A percentile compares a stretch with the other conserved stretches of the same genome.
These are phyloP conservation scores for Trametes cinnabarina DNA, from an alignment of 768 basidiomycete genomes.

Conservation along the genomic window DNA sequence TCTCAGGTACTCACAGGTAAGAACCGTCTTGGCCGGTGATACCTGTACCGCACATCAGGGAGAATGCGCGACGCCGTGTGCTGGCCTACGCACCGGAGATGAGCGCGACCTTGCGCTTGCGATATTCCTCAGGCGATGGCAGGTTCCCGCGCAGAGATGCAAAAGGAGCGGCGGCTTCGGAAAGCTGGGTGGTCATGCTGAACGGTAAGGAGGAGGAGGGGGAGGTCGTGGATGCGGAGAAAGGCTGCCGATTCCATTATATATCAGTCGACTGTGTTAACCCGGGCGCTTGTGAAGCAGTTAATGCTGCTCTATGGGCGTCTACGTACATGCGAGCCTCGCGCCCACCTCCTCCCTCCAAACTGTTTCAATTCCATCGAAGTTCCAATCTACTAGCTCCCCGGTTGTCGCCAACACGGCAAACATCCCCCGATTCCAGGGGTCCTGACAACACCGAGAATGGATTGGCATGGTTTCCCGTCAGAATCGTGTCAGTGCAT, in stretches of 20 bases:
- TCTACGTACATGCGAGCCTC: not conserved
- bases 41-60: conserved; percentile 45
- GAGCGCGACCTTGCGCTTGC: conserved; percentile 88
- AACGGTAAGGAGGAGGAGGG: not conserved
- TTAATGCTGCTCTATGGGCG: not conserved
- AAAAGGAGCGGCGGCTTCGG: conserved; percentile 30
- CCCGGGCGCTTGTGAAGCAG: not conserved
- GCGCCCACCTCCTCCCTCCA: too few species aligned
- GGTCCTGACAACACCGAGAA: too few species aligned
- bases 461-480: too few species aligned
- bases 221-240: not conserved
- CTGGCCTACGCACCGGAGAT: conserved; percentile 64
- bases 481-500: too few species aligned
- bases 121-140: conserved; percentile 77
- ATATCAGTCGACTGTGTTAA: not conserved
- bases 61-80: conserved; percentile 10
- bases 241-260: conserved; percentile 9
- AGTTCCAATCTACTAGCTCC: too few species aligned
- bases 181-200: conserved; percentile 39
- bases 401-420: too few species aligned
- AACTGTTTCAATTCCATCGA: too few species aligned
- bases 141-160: conserved; percentile 45
- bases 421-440: too few species aligned
- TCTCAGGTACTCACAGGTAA: conserved; percentile 64
- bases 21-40: conserved; percentile 97